Conservation (phyloP, 176 grass and related monocot genomes). For the Paspalum vaginatum region DNA sequence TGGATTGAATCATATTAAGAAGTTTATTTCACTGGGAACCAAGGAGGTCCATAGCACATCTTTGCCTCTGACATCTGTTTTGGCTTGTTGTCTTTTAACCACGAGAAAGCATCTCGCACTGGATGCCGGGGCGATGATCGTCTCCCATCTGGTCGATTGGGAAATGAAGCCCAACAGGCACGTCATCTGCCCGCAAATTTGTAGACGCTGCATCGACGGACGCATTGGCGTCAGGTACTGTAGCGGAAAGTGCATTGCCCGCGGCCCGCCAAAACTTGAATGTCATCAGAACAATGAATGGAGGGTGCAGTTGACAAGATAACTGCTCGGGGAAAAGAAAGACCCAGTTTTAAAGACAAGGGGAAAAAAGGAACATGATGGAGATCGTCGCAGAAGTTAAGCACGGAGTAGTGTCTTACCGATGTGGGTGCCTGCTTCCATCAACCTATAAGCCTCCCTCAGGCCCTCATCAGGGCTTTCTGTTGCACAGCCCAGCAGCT, state of each 20-base stretch:
- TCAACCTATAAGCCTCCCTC: slow-evolving; percentile 83
- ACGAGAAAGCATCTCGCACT: too few relatives aligned
- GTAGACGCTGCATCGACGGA: background rate
- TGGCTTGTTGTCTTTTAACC: too few relatives aligned
- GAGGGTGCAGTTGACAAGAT: slow-evolving; percentile 1
- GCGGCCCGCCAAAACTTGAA: too few relatives aligned
- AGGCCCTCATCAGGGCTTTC: too few relatives aligned
- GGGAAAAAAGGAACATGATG: background rate
- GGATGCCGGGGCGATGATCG: too few relatives aligned
- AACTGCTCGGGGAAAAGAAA: background rate
- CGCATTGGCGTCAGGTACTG: background rate
- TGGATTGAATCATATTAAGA: background rate
- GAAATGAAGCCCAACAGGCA: too few relatives aligned
- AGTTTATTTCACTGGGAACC: background rate
- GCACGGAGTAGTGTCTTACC: slow-evolving; percentile 84
- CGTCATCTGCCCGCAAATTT: background rate
- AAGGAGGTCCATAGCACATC: too few relatives aligned
- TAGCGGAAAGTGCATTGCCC: background rate
- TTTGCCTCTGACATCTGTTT: too few relatives aligned
- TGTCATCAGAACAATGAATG: background rate
- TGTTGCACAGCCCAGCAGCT: slow-evolving; percentile 74
- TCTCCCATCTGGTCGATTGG: too few relatives aligned
- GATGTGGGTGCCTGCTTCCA: slow-evolving; percentile 75
- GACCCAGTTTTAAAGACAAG: background rate
- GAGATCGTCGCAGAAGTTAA: background rate